Percentiles rank a stretch among this genome's conserved stretches.
phyloP scores from a whole-genome alignment of 2,329 filamentous ascomycete genomes.

The Parasarocladium wereldwijsianum region DNA sequence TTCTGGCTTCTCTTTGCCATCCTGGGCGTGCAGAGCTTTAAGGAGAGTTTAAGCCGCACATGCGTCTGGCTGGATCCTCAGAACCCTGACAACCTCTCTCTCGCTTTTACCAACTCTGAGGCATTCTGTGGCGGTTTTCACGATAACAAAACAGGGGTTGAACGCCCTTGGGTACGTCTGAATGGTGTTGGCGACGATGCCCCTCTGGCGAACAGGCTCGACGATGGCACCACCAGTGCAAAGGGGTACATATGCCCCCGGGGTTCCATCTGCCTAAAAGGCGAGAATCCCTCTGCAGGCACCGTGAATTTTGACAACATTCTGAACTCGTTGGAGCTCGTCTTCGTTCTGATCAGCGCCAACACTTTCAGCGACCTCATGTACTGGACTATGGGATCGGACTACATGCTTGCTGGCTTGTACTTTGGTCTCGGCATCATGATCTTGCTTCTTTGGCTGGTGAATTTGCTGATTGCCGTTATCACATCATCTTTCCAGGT shows the following conservation, averaged over 20 bases:
- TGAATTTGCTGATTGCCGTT: conserved; percentile 86
- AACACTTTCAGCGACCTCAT: conserved; percentile 94
- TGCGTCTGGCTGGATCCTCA: conserved; percentile 63
- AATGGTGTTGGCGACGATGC: conserved; percentile 18
- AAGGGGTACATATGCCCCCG: conserved; percentile 86
- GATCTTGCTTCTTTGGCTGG: conserved; percentile 90
- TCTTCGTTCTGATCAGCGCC: conserved; percentile 96
- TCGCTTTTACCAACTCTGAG: conserved; percentile 46
- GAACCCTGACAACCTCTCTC: conserved; percentile 36
- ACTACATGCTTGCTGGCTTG: conserved; percentile 74
- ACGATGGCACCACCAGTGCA: conserved; percentile 34
- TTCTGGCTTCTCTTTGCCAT: conserved; percentile 98
- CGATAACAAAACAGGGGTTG: conserved; percentile 38
- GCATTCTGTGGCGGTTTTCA: conserved; percentile 83
- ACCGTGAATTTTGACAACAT: conserved; percentile 96
- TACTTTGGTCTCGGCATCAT: conserved; percentile 66
- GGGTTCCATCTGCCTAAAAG: conserved; percentile 71
- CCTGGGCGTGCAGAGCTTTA: conserved; percentile 92
- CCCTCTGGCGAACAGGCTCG: no score
- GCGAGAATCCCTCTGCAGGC: conserved; percentile 61
- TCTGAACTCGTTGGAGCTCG: conserved; percentile 75
- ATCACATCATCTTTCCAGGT: conserved; percentile 98
- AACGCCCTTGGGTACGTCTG: conserved; percentile 52
- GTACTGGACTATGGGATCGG: conserved; percentile 83
- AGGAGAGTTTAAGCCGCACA: conserved; percentile 61